A percentile compares a stretch with the other conserved stretches of the same genome.
Conservation (phyloP, 805 yeast species). For the Lipomyces oligophaga region DNA sequence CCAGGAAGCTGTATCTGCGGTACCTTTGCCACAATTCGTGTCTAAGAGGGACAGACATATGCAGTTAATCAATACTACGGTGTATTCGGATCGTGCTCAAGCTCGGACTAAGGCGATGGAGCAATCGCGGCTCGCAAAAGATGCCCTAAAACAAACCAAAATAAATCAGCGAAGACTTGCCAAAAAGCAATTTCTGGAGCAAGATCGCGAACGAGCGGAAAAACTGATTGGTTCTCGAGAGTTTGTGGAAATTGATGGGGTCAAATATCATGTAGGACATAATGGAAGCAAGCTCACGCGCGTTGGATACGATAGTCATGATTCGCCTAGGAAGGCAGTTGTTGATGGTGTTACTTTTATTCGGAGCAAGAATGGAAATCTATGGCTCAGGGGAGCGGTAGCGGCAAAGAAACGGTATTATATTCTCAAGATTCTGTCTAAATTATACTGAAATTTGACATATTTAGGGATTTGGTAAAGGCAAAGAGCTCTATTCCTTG, state of each 20-base stretch:
- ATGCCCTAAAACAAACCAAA: slow-evolving; percentile 26
- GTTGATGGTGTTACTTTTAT: slow-evolving; percentile 32
- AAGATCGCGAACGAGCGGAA: slow-evolving; percentile 29
- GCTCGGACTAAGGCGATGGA: slow-evolving; percentile 30
- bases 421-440: not conserved
- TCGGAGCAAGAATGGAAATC: slow-evolving; percentile 30
- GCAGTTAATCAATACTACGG: slow-evolving; percentile 28
- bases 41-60: slow-evolving; percentile 29
- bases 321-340: slow-evolving; percentile 29
- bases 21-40: slow-evolving; percentile 19
- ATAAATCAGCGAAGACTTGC: slow-evolving; percentile 13
- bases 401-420: slow-evolving; percentile 9
- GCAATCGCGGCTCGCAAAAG: slow-evolving; percentile 24
- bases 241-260: slow-evolving; percentile 30
- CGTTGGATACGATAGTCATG: slow-evolving; percentile 6
- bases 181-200: slow-evolving; percentile 16
- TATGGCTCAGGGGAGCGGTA: slow-evolving; percentile 26
- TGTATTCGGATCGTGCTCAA: slow-evolving; percentile 22
- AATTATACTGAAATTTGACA: not conserved
- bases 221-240: slow-evolving; percentile 10
- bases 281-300: slow-evolving; percentile 32
- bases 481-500: slow-evolving; percentile 31
- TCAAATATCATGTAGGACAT: slow-evolving; percentile 26
- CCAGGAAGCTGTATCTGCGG: too few relatives aligned
- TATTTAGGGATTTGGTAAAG: too few relatives aligned